Evolutionary conservation across 495 filamentous ascomycete species (phyloP).

Genomic region (Hyaloscypha variabilis): DNA sequence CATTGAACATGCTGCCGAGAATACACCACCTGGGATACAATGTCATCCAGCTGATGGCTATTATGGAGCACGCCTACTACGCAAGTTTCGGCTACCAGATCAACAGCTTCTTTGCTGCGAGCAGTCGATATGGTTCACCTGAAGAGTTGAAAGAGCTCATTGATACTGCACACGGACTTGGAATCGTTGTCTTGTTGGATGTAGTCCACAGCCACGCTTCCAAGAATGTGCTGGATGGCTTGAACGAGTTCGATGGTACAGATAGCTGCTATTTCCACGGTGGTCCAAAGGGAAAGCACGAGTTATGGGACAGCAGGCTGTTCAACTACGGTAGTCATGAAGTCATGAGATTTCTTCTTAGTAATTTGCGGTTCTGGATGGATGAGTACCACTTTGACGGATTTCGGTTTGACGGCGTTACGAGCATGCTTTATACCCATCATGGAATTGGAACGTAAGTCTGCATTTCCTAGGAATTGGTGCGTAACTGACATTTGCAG

Average conservation of each 20-base stretch:
- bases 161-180: conserved; percentile 91
- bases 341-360: conserved; percentile 89
- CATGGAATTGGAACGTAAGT: conserved; percentile 98
- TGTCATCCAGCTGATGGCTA: conserved; percentile 96
- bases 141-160: conserved; percentile 97
- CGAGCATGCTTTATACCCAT: conserved; percentile 94
- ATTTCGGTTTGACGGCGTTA: conserved; percentile 97
- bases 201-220: conserved; percentile 98
- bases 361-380: conserved; percentile 98
- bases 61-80: conserved; percentile 99
- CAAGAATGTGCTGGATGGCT: conserved; percentile 91
- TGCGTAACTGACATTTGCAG: conserved; percentile 46
- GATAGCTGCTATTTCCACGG: conserved; percentile 96
- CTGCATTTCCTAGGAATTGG: not conserved
- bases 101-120: conserved; percentile 98
- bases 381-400: conserved; percentile 97
- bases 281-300: conserved; percentile 80
- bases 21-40: conserved; percentile 94
- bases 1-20: conserved; percentile 83
- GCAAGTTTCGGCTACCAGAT: conserved; percentile 98
- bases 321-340: conserved; percentile 98
- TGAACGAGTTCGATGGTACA: conserved; percentile 93
- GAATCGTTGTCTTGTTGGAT: conserved; percentile 89
- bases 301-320: conserved; percentile 91
- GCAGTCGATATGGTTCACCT: conserved; percentile 90